A percentile compares a stretch with the other conserved stretches of the same genome.
phyloP scores from a whole-genome alignment of 306 rosid species.

The cucumber (Cucumis sativus) region DNA sequence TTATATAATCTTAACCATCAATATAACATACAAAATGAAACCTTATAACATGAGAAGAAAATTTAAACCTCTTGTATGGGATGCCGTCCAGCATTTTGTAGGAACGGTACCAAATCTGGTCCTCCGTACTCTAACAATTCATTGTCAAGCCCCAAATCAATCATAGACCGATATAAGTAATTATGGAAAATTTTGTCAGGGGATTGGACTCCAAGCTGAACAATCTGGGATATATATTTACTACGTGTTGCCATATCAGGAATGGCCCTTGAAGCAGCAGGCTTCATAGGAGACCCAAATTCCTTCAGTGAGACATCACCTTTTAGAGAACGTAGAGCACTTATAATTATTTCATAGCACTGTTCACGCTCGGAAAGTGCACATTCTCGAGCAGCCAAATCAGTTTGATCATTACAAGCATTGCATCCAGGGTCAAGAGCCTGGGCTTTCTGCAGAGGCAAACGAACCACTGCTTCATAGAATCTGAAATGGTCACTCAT shows the following conservation, averaged over 20 bases:
- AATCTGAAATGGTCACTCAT: conserved; percentile 42
- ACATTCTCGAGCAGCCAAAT: conserved; percentile 61
- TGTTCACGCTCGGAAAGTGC: conserved; percentile 71
- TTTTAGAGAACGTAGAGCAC: conserved; percentile 69
- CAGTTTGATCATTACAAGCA: conserved; percentile 81
- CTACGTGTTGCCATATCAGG: conserved; percentile 71
- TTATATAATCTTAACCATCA: neutral
- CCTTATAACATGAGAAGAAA: conserved; percentile 9
- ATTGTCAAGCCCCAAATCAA: conserved; percentile 86
- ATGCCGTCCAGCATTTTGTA: conserved; percentile 72
- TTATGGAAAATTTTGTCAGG: conserved; percentile 81
- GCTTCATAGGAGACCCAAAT: conserved; percentile 67
- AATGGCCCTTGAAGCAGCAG: conserved; percentile 42
- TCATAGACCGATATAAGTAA: conserved; percentile 84
- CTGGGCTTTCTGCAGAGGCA: conserved; percentile 96
- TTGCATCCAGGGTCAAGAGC: conserved; percentile 86
- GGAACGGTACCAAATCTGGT: conserved; percentile 81
- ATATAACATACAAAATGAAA: conserved; percentile 9
- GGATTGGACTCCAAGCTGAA: conserved; percentile 90
- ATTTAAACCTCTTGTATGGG: conserved; percentile 59
- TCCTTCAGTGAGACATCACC: conserved; percentile 53
- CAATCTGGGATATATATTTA: conserved; percentile 77
- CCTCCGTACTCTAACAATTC: conserved; percentile 93
- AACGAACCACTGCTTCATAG: conserved; percentile 91
- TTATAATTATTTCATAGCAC: conserved; percentile 83